Evolutionary conservation across 2,329 filamentous ascomycete species (phyloP).

Genomic region (Colletotrichum cereale): DNA sequence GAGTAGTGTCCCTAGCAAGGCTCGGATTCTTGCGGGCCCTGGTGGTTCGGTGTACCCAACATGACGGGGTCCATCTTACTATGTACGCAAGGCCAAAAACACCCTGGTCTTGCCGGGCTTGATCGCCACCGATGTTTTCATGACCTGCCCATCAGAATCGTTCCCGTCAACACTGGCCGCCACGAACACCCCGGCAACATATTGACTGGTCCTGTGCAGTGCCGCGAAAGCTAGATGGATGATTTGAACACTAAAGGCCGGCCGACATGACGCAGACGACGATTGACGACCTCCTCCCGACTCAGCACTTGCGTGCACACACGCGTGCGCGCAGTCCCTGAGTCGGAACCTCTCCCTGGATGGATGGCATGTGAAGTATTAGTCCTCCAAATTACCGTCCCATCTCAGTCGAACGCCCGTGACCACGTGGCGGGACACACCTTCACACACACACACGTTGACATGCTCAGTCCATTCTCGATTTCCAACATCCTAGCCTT

Average conservation of each 20-base stretch:
- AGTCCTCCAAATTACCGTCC: slow-evolving; percentile 1
- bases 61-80: neutral
- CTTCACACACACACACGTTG: slow-evolving; percentile 7
- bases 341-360: neutral
- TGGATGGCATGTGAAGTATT: slow-evolving; percentile 13
- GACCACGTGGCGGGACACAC: slow-evolving; percentile 13
- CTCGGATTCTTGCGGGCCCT: neutral
- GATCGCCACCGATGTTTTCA: neutral
- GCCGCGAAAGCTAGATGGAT: neutral
- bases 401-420: slow-evolving; percentile 14
- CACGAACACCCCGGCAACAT: neutral
- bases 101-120: neutral
- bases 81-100: neutral
- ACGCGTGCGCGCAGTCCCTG: neutral
- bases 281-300: neutral
- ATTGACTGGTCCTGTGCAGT: neutral
- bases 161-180: neutral
- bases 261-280: too few relatives aligned
- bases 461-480: neutral
- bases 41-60: neutral
- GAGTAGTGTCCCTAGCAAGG: neutral
- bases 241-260: neutral
- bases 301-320: neutral
- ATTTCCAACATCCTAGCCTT: neutral
- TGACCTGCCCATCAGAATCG: neutral